phyloP scores from a whole-genome alignment of 345 rosid genomes.

The Toxicodendron radicans region DNA sequence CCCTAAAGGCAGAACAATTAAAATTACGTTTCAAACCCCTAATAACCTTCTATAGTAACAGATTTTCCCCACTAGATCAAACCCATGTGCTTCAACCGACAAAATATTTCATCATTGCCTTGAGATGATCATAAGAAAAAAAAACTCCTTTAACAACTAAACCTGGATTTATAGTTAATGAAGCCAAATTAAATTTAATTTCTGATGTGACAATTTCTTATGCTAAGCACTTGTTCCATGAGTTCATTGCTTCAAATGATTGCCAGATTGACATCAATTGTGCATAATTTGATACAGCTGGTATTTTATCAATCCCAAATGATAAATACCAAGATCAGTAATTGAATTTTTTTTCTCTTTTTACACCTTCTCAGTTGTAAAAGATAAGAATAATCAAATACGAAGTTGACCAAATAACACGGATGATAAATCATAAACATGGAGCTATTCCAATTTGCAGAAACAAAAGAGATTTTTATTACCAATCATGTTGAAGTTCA shows the following conservation, averaged over 20 bases:
- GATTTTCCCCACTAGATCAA: conserved; percentile 14
- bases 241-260: not conserved
- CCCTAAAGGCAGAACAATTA: not conserved
- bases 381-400: not conserved
- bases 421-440: not conserved
- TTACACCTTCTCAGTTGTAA: not conserved
- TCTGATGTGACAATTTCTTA: not conserved
- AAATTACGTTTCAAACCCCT: conserved; percentile 16
- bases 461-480: conserved; percentile 16
- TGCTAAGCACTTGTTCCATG: not conserved
- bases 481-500: conserved; percentile 98
- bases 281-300: not conserved
- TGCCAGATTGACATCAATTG: not conserved
- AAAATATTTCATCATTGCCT: conserved; percentile 6
- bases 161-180: not conserved
- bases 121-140: conserved; percentile 9
- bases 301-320: not conserved
- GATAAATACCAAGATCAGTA: not conserved
- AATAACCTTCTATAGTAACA: not conserved
- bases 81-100: not conserved
- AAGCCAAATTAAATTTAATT: not conserved
- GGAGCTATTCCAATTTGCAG: conserved; percentile 9
- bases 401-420: not conserved
- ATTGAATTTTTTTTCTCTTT: not conserved
- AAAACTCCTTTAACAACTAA: not conserved